Conservation (phyloP, 805 yeast species). For the Wickerhamomyces mucosus region DNA sequence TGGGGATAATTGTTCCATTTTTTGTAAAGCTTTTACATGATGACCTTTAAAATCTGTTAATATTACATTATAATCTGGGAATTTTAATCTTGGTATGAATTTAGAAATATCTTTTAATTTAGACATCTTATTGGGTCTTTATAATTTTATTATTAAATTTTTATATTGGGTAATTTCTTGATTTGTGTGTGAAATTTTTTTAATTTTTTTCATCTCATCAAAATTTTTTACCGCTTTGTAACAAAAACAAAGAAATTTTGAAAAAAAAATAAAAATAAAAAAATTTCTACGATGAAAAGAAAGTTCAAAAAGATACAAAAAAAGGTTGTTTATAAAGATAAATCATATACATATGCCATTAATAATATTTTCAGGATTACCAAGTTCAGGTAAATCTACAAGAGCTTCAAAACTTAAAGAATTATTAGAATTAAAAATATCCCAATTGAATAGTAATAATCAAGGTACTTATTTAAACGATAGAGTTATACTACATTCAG, state of each 20-base stretch:
- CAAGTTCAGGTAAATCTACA: constrained; percentile 75
- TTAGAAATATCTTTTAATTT: constrained; percentile 7
- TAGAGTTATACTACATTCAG: constrained; percentile 60
- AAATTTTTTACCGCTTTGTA: not conserved
- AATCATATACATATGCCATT: constrained; percentile 61
- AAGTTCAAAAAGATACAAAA: too few species aligned
- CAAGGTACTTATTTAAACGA: constrained; percentile 41
- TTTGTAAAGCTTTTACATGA: constrained; percentile 69
- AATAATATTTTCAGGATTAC: constrained; percentile 74
- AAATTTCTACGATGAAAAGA: not conserved
- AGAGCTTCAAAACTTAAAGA: constrained; percentile 50
- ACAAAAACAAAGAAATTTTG: not conserved
- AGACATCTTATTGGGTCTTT: too few species aligned
- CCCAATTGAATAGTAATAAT: constrained; percentile 27
- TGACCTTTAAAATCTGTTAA: constrained; percentile 85
- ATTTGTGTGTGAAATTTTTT: not conserved
- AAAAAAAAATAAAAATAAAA: not conserved
- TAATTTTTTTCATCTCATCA: not conserved
- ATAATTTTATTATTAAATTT: too few species aligned
- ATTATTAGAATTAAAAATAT: constrained; percentile 38
- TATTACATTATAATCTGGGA: constrained; percentile 64
- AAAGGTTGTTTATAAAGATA: constrained; percentile 1
- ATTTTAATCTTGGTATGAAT: constrained; percentile 61
- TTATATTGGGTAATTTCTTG: too few species aligned
- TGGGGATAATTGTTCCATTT: constrained; percentile 59